A percentile compares a stretch with the other conserved stretches of the same genome.
phyloP scores from a whole-genome alignment of 208 protist genomes.

The Leishmania braziliensis region DNA sequence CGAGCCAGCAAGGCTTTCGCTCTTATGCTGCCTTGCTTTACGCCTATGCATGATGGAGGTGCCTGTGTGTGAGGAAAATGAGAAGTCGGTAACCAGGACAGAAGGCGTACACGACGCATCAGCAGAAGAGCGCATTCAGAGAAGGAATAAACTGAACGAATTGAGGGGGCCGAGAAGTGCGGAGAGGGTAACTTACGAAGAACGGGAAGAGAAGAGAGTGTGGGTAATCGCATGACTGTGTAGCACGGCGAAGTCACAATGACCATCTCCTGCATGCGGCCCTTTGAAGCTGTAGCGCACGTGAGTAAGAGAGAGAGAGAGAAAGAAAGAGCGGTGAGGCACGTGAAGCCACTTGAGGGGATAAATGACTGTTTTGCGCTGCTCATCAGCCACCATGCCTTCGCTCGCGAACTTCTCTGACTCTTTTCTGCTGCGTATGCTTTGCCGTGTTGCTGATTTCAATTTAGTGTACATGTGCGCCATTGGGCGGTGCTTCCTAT shows the following conservation, averaged over 20 bases:
- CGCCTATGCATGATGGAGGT: not conserved
- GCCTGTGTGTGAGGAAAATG: not conserved
- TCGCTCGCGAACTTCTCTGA: not conserved
- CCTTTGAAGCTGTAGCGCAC: not conserved
- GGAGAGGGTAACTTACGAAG: not conserved
- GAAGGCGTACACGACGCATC: not conserved
- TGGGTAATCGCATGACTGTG: not conserved
- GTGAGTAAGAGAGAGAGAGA: not conserved
- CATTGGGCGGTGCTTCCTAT: not conserved
- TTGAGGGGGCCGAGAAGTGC: not conserved
- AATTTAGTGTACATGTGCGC: not conserved
- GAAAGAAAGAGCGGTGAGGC: not conserved
- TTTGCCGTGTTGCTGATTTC: not conserved
- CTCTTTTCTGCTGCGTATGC: not conserved
- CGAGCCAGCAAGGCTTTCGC: not conserved
- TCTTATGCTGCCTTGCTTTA: not conserved
- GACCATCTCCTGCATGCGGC: not conserved
- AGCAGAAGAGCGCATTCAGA: not conserved
- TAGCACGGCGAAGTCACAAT: not conserved
- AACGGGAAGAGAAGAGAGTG: constrained; percentile 4
- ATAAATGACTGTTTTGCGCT: not conserved
- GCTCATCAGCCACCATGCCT: not conserved
- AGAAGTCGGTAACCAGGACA: too few species aligned
- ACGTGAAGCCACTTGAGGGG: not conserved
- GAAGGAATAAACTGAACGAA: not conserved